phyloP scores from a whole-genome alignment of 164 flowering plant genomes.

The Sextonia rubra region DNA sequence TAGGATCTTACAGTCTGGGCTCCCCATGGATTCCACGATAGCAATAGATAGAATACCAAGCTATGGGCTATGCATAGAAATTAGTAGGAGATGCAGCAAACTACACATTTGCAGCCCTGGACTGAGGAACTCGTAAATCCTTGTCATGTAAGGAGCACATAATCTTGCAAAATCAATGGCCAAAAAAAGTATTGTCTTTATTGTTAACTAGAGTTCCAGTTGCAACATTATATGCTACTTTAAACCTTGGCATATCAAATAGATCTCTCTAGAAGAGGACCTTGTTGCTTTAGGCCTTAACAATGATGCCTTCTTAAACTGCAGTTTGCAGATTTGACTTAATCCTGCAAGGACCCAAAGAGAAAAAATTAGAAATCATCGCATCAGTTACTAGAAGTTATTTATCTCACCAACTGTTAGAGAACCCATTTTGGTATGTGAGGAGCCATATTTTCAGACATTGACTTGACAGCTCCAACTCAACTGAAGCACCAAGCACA shows the following conservation, averaged over 20 bases:
- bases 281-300: conserved; percentile 96
- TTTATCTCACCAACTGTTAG: not conserved
- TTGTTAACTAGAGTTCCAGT: not conserved
- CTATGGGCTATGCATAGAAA: no score
- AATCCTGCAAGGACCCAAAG: conserved; percentile 44
- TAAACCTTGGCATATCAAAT: conserved; percentile 74
- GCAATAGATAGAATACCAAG: no score
- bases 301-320: conserved; percentile 73
- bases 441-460: not conserved
- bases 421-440: not conserved
- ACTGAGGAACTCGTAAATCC: no score
- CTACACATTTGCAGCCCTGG: no score
- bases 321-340: conserved; percentile 58
- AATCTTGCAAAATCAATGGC: not conserved
- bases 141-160: not conserved
- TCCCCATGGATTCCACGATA: no score
- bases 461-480: not conserved
- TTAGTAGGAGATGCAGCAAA: no score
- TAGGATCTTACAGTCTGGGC: no score
- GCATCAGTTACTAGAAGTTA: not conserved
- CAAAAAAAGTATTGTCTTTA: no score
- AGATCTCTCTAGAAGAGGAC: conserved; percentile 88
- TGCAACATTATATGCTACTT: not conserved
- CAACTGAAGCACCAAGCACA: not conserved
- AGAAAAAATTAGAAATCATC: not conserved